phyloP scores from a whole-genome alignment of 805 yeast genomes.

The Candida takata region DNA sequence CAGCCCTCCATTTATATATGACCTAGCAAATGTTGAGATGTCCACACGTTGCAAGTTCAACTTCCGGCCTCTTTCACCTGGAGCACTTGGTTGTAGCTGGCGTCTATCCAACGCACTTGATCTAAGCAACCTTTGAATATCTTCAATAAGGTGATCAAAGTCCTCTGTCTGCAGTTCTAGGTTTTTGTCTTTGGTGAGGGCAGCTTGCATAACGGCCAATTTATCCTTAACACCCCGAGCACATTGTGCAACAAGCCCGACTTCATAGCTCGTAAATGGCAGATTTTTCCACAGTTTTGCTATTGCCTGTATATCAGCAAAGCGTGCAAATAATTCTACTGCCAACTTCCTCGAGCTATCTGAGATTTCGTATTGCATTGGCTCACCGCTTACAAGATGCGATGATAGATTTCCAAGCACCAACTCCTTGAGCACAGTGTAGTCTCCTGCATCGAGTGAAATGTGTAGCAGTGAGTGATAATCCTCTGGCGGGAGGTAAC shows the following conservation, averaged over 20 bases:
- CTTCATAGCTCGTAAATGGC: neutral
- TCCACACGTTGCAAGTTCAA: slow-evolving; percentile 17
- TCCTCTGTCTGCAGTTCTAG: slow-evolving; percentile 3
- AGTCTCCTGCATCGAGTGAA: slow-evolving; percentile 2
- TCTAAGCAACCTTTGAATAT: slow-evolving; percentile 4
- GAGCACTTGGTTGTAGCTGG: neutral
- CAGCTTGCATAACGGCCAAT: neutral
- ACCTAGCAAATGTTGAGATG: slow-evolving; percentile 1
- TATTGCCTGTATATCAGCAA: neutral
- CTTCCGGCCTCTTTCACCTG: slow-evolving; percentile 1
- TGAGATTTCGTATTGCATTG: neutral
- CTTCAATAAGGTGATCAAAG: slow-evolving; percentile 9
- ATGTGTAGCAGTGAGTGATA: slow-evolving; percentile 7
- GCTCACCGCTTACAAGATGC: neutral
- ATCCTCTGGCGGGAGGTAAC: slow-evolving; percentile 6
- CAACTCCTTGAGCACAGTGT: neutral
- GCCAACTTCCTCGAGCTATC: neutral
- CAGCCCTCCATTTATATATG: neutral
- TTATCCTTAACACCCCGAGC: neutral
- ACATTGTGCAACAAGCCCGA: slow-evolving; percentile 1
- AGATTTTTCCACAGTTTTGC: slow-evolving; percentile 3
- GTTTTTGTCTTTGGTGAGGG: neutral
- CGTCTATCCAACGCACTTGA: slow-evolving; percentile 6
- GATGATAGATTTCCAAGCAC: neutral
- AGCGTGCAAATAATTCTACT: slow-evolving; percentile 1